Conservation (phyloP, 202 grass and related monocot genomes). For the Bolboschoenoplectus hybrid region DNA sequence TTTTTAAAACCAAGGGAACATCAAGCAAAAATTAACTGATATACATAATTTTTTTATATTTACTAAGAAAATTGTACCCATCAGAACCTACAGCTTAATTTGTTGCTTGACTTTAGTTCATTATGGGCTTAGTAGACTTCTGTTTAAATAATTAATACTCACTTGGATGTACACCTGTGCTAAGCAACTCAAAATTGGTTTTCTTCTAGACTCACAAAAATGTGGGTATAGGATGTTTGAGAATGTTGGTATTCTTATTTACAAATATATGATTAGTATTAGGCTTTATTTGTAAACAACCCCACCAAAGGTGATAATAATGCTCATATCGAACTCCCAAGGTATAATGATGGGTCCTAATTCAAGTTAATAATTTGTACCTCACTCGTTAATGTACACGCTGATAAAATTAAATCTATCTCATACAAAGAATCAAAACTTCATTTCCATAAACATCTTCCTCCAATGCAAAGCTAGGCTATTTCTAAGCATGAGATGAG, state of each 20-base stretch:
- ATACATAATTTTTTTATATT: neutral
- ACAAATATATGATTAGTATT: neutral
- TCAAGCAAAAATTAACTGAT: constrained; percentile 5
- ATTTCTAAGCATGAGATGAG: neutral
- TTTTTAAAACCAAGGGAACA: neutral
- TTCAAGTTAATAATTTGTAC: neutral
- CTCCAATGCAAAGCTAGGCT: neutral
- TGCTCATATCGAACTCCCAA: neutral
- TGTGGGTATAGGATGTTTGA: neutral
- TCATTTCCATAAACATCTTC: neutral
- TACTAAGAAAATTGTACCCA: neutral
- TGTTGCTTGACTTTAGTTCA: neutral
- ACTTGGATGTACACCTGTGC: neutral
- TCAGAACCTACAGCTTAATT: constrained; percentile 12
- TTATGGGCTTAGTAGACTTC: neutral
- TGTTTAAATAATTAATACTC: neutral
- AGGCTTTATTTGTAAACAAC: neutral
- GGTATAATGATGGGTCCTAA: neutral
- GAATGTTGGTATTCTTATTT: neutral
- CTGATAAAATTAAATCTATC: neutral
- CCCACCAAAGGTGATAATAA: neutral
- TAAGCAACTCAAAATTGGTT: neutral
- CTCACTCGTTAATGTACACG: neutral
- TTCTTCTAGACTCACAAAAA: neutral
- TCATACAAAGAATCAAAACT: neutral